A percentile compares a stretch with the other conserved stretches of the same genome.
These are phyloP conservation scores for Bidens hawaiensis DNA, from an alignment of 140 eudicot genomes.

Conservation along the genomic window DNA sequence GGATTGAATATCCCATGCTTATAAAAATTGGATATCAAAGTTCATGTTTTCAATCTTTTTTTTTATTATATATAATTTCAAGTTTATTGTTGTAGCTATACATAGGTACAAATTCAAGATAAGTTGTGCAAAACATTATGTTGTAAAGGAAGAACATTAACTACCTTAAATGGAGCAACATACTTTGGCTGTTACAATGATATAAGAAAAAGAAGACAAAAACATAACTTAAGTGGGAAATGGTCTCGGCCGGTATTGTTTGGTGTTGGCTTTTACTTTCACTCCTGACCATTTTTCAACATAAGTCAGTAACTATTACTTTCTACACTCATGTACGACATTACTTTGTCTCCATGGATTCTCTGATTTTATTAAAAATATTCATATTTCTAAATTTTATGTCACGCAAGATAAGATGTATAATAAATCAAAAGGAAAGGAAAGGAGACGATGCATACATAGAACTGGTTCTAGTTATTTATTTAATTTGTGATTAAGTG, in stretches of 20 bases:
- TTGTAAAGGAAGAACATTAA: slow-evolving; percentile 6
- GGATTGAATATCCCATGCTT: neutral
- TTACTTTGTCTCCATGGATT: slow-evolving; percentile 42
- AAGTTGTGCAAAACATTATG: neutral
- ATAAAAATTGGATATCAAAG: neutral
- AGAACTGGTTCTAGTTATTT: neutral
- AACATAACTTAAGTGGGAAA: too few species aligned
- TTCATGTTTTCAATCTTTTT: too few species aligned
- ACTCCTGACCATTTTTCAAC: slow-evolving; percentile 39
- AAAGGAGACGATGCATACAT: neutral
- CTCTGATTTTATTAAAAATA: slow-evolving; percentile 12
- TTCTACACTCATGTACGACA: slow-evolving; percentile 20
- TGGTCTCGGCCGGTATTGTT: slow-evolving; percentile 26
- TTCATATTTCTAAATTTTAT: neutral
- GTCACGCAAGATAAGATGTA: too few species aligned
- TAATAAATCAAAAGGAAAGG: neutral
- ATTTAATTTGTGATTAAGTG: too few species aligned
- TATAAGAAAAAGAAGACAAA: slow-evolving; percentile 13
- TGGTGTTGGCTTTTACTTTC: slow-evolving; percentile 53
- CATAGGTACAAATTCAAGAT: slow-evolving; percentile 8
- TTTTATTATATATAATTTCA: too few species aligned
- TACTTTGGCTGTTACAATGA: slow-evolving; percentile 33
- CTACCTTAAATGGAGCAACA: slow-evolving; percentile 28
- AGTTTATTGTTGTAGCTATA: neutral
- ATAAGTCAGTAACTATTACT: slow-evolving; percentile 33